Conservation (phyloP, 176 grass and related monocot genomes). For the Saccharum spontaneum region DNA sequence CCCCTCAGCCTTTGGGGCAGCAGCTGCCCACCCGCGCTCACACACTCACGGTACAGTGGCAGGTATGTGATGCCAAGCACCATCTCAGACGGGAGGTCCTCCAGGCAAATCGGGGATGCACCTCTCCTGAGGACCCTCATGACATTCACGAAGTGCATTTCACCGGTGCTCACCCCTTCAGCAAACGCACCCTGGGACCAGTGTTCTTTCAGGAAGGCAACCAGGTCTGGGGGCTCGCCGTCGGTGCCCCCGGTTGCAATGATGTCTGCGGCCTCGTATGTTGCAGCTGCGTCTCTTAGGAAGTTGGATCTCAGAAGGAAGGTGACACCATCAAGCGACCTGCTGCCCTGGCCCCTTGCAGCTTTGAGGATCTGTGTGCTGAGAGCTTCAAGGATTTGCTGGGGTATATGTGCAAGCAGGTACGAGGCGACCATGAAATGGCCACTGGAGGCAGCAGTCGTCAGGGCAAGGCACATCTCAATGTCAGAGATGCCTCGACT, state of each 20-base stretch:
- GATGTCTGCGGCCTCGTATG: constrained; percentile 63
- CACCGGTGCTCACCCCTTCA: constrained; percentile 40
- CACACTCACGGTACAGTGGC: constrained; percentile 58
- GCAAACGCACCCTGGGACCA: constrained; percentile 66
- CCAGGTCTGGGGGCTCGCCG: constrained; percentile 46
- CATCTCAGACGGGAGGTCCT: constrained; percentile 54
- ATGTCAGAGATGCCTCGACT: constrained; percentile 57
- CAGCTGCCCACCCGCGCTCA: constrained; percentile 24
- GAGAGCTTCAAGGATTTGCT: constrained; percentile 59
- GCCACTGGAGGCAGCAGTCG: constrained; percentile 62
- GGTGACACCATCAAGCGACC: constrained; percentile 67
- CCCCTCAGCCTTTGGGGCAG: constrained; percentile 71
- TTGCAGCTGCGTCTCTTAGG: constrained; percentile 55
- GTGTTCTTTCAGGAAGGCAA: constrained; percentile 65
- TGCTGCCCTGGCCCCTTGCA: constrained; percentile 56
- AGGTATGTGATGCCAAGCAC: constrained; percentile 59
- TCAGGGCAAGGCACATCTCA: constrained; percentile 82
- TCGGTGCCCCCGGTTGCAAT: constrained; percentile 40
- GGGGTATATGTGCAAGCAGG: constrained; percentile 62
- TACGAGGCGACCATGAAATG: constrained; percentile 54
- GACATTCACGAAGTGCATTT: constrained; percentile 67
- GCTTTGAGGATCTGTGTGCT: constrained; percentile 69
- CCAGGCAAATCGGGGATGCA: constrained; percentile 49
- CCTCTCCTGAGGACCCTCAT: constrained; percentile 61
- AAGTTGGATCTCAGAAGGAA: constrained; percentile 80